Base-by-base conservation (phyloP, 495 filamentous ascomycete genomes). In the Talaromyces adpressus region DNA sequence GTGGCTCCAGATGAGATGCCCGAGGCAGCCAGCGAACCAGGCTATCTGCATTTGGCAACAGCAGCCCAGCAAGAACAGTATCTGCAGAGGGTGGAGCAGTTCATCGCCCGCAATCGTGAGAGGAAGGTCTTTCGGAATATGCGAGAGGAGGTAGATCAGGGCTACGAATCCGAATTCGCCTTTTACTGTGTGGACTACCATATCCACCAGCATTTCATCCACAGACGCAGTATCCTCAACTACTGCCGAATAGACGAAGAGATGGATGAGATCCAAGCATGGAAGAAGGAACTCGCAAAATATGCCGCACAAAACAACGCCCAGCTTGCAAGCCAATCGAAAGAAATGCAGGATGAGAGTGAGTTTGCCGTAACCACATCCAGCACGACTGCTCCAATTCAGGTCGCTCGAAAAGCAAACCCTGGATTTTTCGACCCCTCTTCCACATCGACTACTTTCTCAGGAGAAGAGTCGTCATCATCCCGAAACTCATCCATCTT, bases 111-210 rank as follows among this genome's bases (percentile, higher is more conserved):
- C 12, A 62, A 62, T 41, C 60, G 60, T 22, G 29, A 27, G n/a
- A 62, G 27, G 23, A 62, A 62, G 29, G 25, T 52, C 23, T 62
- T 62, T 22, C 12, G 12, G 18, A 22, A 14, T 30, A 52, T 62
- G 41, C 29, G 32, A 25, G 30, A 32, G 4, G 47, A 62, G 14
- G 27, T 39, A 32, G 60, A 53, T 14, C 60, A 62, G 18, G 25
- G 41, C 27, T 51, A 62, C 45, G 60, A 62, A 23, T 62, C 60
- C 8, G 23, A 11, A 2, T 71, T 73, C 57, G 75, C 75, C 6
- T 71, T 67, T 27, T 77, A 77, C 41, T 64, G 68, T 25, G 65
- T 72, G 1, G 75, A 77, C 47, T 75, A 67, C 34, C 77, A 79
- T 57, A 70, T 77, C 27, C 72, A 69, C 6, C 68, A 74, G 45